Percentiles rank a stretch among this genome's conserved stretches.
phyloP scores from a whole-genome alignment of 768 basidiomycete species.

The Trichaptum fuscoviolaceum region DNA sequence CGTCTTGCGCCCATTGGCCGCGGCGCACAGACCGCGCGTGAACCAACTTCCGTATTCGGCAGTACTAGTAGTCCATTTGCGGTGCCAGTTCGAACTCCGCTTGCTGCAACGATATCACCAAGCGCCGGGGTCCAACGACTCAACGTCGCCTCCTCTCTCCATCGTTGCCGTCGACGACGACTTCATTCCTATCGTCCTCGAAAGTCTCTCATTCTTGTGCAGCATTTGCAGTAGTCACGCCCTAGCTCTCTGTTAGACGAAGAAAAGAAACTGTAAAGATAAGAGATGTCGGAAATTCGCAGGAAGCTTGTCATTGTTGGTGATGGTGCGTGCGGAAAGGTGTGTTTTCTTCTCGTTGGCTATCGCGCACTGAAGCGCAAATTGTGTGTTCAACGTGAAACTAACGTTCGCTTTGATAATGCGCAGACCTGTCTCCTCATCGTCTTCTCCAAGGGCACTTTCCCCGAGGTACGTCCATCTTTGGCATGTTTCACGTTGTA shows the following conservation, averaged over 20 bases:
- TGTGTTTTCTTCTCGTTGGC: background rate
- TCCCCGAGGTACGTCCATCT: conserved; percentile 29
- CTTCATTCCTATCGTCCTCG: background rate
- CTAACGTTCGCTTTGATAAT: background rate
- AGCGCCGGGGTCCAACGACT: background rate
- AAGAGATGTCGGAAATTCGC: conserved; percentile 39
- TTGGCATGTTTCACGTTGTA: background rate
- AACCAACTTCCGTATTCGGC: background rate
- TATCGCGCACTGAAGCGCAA: background rate
- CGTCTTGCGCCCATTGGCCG: background rate
- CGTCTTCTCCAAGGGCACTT: conserved; percentile 37
- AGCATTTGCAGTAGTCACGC: background rate
- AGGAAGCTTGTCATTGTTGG: conserved; percentile 46
- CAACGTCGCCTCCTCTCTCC: background rate
- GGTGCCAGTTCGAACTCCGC: background rate
- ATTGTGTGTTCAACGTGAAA: background rate
- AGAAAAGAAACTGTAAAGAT: background rate
- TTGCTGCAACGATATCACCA: conserved; percentile 1
- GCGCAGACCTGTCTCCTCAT: conserved; percentile 33
- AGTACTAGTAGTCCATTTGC: background rate
- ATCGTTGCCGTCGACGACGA: background rate
- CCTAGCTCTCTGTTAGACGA: background rate
- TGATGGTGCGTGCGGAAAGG: conserved; percentile 35
- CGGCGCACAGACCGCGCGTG: background rate
- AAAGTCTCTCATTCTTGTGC: background rate